Evolutionary conservation across 768 basidiomycete genomes (phyloP).

Genomic region (Neoboletus brunneissimus): DNA sequence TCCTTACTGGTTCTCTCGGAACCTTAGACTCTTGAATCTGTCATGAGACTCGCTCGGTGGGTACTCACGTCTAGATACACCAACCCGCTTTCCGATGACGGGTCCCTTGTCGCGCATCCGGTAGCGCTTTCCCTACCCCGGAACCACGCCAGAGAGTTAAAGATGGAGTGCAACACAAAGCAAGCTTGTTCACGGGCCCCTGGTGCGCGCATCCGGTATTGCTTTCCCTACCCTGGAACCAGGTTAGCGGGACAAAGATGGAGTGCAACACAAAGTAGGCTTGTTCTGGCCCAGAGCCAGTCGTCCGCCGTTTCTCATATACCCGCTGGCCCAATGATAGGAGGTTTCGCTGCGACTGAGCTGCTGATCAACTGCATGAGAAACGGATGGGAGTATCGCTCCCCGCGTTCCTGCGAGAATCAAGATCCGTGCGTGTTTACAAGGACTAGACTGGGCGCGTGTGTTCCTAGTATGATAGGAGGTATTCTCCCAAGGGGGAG

Average conservation of each 20-base stretch:
- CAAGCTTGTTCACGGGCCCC: constrained; percentile 19
- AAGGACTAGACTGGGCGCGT: not conserved
- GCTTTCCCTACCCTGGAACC: constrained; percentile 15
- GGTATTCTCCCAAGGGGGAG: constrained; percentile 13
- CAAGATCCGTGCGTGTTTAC: constrained; percentile 38
- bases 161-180: constrained; percentile 32
- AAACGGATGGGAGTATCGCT: constrained; percentile 24
- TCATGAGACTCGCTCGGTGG: constrained; percentile 4
- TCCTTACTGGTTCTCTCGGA: not conserved
- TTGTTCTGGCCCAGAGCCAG: constrained; percentile 1
- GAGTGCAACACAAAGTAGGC: constrained; percentile 38
- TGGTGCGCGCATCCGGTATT: not conserved
- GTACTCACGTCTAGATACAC: not conserved
- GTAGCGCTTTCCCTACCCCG: constrained; percentile 5
- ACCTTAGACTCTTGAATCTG: not conserved
- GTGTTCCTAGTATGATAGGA: constrained; percentile 18
- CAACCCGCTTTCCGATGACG: not conserved
- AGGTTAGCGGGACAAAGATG: constrained; percentile 17
- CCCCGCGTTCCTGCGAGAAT: constrained; percentile 1
- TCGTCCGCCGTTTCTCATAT: not conserved
- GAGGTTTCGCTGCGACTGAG: not conserved
- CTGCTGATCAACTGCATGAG: constrained; percentile 16
- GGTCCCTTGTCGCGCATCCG: not conserved
- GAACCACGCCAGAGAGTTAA: constrained; percentile 22
- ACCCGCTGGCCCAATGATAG: not conserved